Conservation (phyloP, 371 early-diverging fungal genomes). For the Blakeslea trispora region DNA sequence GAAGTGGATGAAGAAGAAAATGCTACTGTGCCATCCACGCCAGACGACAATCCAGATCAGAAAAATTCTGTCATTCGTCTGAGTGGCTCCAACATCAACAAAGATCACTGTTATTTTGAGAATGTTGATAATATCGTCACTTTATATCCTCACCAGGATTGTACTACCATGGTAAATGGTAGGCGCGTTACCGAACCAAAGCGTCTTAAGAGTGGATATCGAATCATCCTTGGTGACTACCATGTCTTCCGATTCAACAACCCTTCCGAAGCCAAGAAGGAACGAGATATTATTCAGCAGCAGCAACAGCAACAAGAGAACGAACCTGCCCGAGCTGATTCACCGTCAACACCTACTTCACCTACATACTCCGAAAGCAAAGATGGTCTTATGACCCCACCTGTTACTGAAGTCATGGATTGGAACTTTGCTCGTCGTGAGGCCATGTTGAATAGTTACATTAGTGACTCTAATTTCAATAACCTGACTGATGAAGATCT, state of each 20-base stretch:
- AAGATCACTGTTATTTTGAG: slow-evolving; percentile 79
- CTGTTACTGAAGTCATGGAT: slow-evolving; percentile 62
- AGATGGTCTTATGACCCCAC: slow-evolving; percentile 26
- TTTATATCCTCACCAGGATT: slow-evolving; percentile 62
- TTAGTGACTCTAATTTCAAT: slow-evolving; percentile 46
- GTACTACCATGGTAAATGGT: slow-evolving; percentile 81
- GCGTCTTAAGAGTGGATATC: slow-evolving; percentile 72
- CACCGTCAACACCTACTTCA: slow-evolving; percentile 51
- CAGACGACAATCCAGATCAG: background rate
- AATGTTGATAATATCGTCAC: slow-evolving; percentile 65
- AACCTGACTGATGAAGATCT: slow-evolving; percentile 55
- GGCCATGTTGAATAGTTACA: slow-evolving; percentile 51
- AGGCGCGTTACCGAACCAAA: slow-evolving; percentile 61
- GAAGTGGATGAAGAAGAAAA: slow-evolving; percentile 35
- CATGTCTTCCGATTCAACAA: slow-evolving; percentile 88
- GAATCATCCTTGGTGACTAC: slow-evolving; percentile 80
- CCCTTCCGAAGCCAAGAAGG: slow-evolving; percentile 80
- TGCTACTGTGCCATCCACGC: no score
- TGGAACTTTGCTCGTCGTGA: slow-evolving; percentile 79
- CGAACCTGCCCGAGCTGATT: background rate
- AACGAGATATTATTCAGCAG: slow-evolving; percentile 44
- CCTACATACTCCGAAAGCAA: slow-evolving; percentile 49
- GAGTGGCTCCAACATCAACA: slow-evolving; percentile 69
- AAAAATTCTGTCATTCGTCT: slow-evolving; percentile 67
- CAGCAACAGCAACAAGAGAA: slow-evolving; percentile 7